These are phyloP conservation scores for Agapanthus africanus DNA, from an alignment of 106 monocot species.

Conservation along the genomic window DNA sequence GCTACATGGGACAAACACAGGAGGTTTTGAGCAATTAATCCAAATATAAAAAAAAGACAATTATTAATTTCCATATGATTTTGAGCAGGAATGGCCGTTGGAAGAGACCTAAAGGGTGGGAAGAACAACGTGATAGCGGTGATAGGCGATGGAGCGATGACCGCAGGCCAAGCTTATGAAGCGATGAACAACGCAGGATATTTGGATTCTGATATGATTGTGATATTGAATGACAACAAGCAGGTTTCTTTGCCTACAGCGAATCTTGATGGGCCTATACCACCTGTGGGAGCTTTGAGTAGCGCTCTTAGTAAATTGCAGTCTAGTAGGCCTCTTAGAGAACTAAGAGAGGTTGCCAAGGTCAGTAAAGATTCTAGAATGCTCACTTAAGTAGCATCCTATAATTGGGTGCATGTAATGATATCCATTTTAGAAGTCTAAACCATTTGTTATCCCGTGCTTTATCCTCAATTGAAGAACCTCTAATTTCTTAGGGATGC, in stretches of 20 bases:
- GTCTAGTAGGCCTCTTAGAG: conserved; percentile 88
- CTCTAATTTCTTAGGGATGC: too few species aligned
- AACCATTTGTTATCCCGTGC: too few species aligned
- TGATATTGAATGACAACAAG: conserved; percentile 69
- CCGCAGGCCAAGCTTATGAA: conserved; percentile 93
- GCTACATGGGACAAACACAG: too few species aligned
- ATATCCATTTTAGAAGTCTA: too few species aligned
- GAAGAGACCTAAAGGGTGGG: conserved; percentile 73
- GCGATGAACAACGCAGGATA: conserved; percentile 98
- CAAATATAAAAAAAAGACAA: too few species aligned
- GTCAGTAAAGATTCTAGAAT: conserved; percentile 30
- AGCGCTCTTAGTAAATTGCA: conserved; percentile 79
- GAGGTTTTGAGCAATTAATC: too few species aligned
- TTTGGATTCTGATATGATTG: conserved; percentile 58
- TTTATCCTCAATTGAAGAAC: too few species aligned
- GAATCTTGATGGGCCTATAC: conserved; percentile 77
- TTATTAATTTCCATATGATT: too few species aligned
- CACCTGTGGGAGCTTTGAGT: conserved; percentile 87
- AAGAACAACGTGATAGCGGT: conserved; percentile 93
- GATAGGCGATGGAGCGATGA: conserved; percentile 96
- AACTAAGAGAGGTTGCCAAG: conserved; percentile 97
- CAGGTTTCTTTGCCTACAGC: conserved; percentile 93
- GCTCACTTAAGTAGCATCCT: too few species aligned
- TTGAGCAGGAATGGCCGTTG: conserved; percentile 80
- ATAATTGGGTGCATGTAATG: too few species aligned